These are phyloP conservation scores for Alternaria viburni DNA, from an alignment of 2,329 filamentous ascomycete species.

Conservation along the genomic window DNA sequence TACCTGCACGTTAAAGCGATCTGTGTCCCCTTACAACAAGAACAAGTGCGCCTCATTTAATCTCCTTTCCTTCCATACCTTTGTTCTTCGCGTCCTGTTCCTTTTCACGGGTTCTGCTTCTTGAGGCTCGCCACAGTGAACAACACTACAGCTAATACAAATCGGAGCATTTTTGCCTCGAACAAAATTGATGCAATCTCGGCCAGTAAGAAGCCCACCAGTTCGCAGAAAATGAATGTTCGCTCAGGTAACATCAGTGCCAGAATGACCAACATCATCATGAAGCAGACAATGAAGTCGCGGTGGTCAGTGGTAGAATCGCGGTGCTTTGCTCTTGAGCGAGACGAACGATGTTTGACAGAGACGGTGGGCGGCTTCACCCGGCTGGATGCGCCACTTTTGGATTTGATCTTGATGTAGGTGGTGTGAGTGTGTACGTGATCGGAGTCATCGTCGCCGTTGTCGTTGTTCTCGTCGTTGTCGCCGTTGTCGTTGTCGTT, in stretches of 20 bases:
- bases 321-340: not conserved
- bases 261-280: not conserved
- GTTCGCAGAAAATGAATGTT: rapidly evolving
- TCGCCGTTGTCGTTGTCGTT: not conserved
- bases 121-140: not conserved
- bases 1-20: not conserved
- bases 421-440: not conserved
- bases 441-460: not conserved
- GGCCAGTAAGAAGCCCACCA: not conserved
- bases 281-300: not conserved
- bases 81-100: not conserved
- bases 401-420: not conserved
- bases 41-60: not conserved
- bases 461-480: too few relatives aligned
- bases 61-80: not conserved
- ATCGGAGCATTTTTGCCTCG: not conserved
- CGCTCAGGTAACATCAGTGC: not conserved
- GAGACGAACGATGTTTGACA: not conserved
- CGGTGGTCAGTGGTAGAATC: not conserved
- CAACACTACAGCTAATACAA: not conserved
- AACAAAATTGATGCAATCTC: not conserved
- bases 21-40: not conserved
- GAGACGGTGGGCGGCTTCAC: not conserved
- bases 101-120: not conserved
- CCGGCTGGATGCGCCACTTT: not conserved